phyloP scores from a whole-genome alignment of 2,329 filamentous ascomycete genomes.

The Aspergillus ustus region DNA sequence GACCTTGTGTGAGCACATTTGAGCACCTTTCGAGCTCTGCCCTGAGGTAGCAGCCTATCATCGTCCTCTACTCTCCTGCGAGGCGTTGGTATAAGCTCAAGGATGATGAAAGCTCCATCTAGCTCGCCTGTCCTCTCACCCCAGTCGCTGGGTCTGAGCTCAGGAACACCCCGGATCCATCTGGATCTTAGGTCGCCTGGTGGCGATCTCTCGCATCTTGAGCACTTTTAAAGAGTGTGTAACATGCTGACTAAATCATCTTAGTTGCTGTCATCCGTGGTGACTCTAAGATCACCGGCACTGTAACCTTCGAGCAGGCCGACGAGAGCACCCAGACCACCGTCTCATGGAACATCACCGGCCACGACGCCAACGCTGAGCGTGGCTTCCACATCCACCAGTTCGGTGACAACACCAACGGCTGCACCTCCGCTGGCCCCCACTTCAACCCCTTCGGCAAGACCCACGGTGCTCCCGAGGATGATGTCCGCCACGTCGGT shows the following conservation, averaged over 20 bases:
- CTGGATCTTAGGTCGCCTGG: neutral
- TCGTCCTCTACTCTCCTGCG: conserved; percentile 17
- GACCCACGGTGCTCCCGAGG: conserved; percentile 84
- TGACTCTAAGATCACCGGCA: conserved; percentile 93
- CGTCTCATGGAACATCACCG: conserved; percentile 89
- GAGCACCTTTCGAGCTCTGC: conserved; percentile 44
- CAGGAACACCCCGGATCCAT: conserved; percentile 6
- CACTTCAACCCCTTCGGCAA: conserved; percentile 98
- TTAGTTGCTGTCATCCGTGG: conserved; percentile 94
- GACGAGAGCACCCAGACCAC: conserved; percentile 81
- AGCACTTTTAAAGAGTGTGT: conserved; percentile 9
- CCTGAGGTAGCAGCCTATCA: conserved; percentile 34
- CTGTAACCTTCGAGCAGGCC: conserved; percentile 92
- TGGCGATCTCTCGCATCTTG: conserved; percentile 5
- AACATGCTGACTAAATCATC: conserved; percentile 16
- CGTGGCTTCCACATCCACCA: conserved; percentile 99
- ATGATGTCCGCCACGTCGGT: conserved; percentile 89
- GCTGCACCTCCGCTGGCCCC: conserved; percentile 96
- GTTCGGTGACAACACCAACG: conserved; percentile 99
- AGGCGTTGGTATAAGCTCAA: conserved; percentile 16
- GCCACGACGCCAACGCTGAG: conserved; percentile 92
- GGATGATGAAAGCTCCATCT: conserved; percentile 10
- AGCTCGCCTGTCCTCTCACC: conserved; percentile 5
- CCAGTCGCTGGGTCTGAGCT: conserved; percentile 14
- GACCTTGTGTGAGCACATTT: conserved; percentile 49